Evolutionary conservation across 768 basidiomycete species (phyloP), one percentile per base, ranked within the genome.

Genomic region (Rhodotorula toruloides): DNA sequence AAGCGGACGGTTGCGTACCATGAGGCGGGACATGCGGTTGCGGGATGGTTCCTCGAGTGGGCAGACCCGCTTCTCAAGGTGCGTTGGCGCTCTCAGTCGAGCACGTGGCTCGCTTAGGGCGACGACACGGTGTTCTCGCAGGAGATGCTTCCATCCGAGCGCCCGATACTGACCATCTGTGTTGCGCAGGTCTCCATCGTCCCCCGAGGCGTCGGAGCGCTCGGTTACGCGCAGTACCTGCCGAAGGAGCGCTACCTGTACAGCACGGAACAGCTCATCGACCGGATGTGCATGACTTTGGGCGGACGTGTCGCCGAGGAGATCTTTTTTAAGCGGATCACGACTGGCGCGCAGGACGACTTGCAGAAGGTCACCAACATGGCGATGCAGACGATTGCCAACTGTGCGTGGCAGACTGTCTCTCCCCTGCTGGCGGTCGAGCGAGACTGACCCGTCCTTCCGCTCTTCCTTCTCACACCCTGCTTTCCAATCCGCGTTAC

Each of bases 1-100:
- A 99, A 99, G 86, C 93, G 87, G 80, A 97, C 89, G 0, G 93
- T 98, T 48, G 96, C 96, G 13, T 97, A 98, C 77, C 96, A 99
- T 76, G 96, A 99, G 81, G 96, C 96, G 31, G 96, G 96, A 9
- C 96, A 99, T 78, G 96, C 96, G 29, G 87, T 98, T 50, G 93
- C 90, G 75, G 96, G 96, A 7, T 99, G 96, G 96, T 97, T 89
- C 83, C 81, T 99, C 72, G 91, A 98, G 79, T 90, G 93, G 70
- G 96, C 96, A 49, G 92, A 98, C 76, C 94, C 94, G 43, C 79
- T 98, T 54, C 84, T 97, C 70, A 97, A 98, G 79, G 94, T 98
- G 64, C 31, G 65, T 25, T n/a, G 13, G 11, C 21, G 16, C 31
- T 93, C 90, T 78, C 47, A 1, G 22, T 21, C 21, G 7, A 11